Evolutionary conservation across 2,329 filamentous ascomycete species (phyloP).

Genomic region (Calonectria hawksworthii): DNA sequence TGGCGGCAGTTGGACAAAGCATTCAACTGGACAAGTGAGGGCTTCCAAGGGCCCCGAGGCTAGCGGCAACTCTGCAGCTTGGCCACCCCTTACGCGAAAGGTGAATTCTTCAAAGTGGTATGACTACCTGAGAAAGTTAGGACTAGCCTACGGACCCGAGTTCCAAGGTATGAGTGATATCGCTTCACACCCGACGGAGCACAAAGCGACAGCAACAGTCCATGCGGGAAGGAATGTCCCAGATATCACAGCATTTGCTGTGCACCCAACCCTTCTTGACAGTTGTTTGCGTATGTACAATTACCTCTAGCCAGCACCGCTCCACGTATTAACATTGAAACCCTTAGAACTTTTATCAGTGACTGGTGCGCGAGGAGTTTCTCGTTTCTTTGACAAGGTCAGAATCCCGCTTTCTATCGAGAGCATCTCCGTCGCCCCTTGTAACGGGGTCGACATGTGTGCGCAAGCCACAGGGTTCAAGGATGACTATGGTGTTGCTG

Average conservation of each 20-base stretch:
- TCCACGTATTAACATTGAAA: neutral
- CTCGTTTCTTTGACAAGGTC: neutral
- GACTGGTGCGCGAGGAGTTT: neutral
- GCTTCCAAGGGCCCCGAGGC: neutral
- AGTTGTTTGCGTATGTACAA: neutral
- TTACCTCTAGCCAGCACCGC: no score
- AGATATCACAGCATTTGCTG: neutral
- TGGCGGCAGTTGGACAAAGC: neutral
- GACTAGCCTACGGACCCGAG: neutral
- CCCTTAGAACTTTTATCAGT: neutral
- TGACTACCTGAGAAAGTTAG: neutral
- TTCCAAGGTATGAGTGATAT: neutral
- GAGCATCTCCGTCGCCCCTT: neutral
- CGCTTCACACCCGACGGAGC: neutral
- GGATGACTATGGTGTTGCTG: neutral
- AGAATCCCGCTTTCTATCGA: neutral
- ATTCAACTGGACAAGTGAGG: neutral
- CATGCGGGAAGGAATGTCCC: neutral
- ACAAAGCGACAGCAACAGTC: neutral
- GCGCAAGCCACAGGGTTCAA: neutral
- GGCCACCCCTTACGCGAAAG: neutral
- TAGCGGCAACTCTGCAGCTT: neutral
- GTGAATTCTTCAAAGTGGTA: neutral
- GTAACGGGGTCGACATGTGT: neutral
- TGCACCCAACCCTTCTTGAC: neutral